Evolutionary conservation across 768 basidiomycete genomes (phyloP), one percentile per base, ranked within the genome.

Genomic region (Amanita pallidorosea): DNA sequence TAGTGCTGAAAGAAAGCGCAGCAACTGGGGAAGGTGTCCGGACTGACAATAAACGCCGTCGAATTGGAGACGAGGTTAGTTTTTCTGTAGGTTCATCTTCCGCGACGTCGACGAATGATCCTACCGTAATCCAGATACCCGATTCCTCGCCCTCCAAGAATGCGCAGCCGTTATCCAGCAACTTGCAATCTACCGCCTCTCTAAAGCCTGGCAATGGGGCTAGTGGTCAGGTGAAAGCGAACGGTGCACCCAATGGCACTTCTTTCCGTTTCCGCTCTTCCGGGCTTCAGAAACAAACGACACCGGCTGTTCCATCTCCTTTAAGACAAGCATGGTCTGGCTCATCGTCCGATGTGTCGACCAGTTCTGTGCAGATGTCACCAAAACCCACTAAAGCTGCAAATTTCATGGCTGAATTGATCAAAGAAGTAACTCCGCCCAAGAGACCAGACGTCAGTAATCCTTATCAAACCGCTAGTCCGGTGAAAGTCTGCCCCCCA

Each of bases 401-500:
- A 9, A 76, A 70, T 58, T 77, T 80, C 47, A 80, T 87, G 76
- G 71, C 80, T 1, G 79, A 80, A 48, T 69, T 88, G 48, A 80
- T 87, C 56, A 82, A 84, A 62, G 82, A 83, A 56, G 79, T 75
- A 7, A 81, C 83, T 0, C 82, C 83, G 0, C 71, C 76, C 12
- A 80, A 75, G 63, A 79, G 70, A 52, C 73, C 77, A 18, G 86
- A 85, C 57, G 72, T 88, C 38, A 77, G 76, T 47, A 90, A 90
- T 61, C 88, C 88, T 0, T 89, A 90, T 58, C 83, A 88, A 61
- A 73, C 76, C 17, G 79, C 81, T 13, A 85, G 77, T 57, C 85
- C 85, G 35, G 75, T 85, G 17, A 51, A 45, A 23, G 69, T 71
- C 41, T 71, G 70, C 53, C 67, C 67, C 23, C 63, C 65, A 17